These are phyloP conservation scores for Globisporangium spiculum DNA, from an alignment of 352 stramenopile species.

Conservation along the genomic window DNA sequence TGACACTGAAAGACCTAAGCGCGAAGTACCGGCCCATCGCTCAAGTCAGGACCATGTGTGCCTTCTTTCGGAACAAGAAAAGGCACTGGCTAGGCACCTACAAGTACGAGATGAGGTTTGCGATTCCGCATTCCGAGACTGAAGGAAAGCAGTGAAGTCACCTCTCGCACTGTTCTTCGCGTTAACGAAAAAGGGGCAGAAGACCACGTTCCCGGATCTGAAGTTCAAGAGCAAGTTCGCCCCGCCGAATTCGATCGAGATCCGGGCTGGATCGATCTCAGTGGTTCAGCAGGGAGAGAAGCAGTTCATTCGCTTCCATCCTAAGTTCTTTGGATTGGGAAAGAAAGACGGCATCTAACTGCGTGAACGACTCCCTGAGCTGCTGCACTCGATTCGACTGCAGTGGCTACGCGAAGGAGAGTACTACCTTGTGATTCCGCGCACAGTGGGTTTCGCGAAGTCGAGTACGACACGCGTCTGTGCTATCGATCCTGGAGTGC, in stretches of 20 bases:
- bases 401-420: too few species aligned
- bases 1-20: not conserved
- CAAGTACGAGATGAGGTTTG: too few species aligned
- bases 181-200: not conserved
- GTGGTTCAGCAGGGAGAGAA: too few species aligned
- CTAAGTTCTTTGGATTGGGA: too few species aligned
- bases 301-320: too few species aligned
- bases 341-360: too few species aligned
- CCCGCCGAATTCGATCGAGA: conserved; percentile 7
- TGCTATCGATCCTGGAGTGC: too few species aligned
- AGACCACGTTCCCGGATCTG: conserved; percentile 1
- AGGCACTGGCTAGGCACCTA: not conserved
- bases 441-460: too few species aligned
- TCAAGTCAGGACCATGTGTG: not conserved
- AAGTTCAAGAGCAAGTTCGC: conserved; percentile 1
- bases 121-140: not conserved
- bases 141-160: not conserved
- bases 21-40: not conserved
- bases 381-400: too few species aligned
- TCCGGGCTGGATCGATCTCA: conserved; percentile 2
- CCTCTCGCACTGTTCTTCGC: not conserved
- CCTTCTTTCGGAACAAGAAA: not conserved
- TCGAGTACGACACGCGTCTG: too few species aligned
- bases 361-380: too few species aligned
- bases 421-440: too few species aligned